Percentiles rank a stretch among this genome's conserved stretches.
Conservation (phyloP, 805 yeast species). For the Nakazawaea ambrosiae region DNA sequence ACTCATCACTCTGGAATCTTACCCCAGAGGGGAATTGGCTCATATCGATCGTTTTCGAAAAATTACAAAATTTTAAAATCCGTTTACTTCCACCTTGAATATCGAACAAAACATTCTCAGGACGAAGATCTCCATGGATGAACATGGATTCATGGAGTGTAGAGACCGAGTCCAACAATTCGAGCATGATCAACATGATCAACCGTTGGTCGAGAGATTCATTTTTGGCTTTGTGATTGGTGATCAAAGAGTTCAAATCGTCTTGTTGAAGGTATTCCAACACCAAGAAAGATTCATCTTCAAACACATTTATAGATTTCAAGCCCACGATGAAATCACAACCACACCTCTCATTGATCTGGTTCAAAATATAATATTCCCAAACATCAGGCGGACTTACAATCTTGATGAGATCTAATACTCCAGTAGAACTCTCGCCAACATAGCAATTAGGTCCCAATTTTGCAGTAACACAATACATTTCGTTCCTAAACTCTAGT, state of each 20-base stretch:
- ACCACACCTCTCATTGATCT: constrained; percentile 32
- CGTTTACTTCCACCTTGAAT: constrained; percentile 26
- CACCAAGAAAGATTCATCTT: constrained; percentile 64
- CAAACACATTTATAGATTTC: constrained; percentile 44
- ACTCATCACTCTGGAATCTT: constrained; percentile 48
- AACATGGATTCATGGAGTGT: constrained; percentile 58
- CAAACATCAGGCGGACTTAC: constrained; percentile 65
- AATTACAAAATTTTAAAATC: constrained; percentile 55
- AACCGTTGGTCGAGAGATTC: constrained; percentile 50
- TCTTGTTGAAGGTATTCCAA: constrained; percentile 65
- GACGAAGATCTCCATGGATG: constrained; percentile 79
- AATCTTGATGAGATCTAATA: constrained; percentile 60
- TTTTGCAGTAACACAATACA: constrained; percentile 42
- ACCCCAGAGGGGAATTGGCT: constrained; percentile 42
- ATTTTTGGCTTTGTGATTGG: constrained; percentile 30
- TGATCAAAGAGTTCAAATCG: constrained; percentile 63
- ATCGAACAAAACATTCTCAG: constrained; percentile 81
- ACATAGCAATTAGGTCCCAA: constrained; percentile 83
- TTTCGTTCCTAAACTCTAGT: constrained; percentile 34
- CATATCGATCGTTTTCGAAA: constrained; percentile 75
- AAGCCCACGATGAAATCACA: constrained; percentile 39
- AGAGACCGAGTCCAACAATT: constrained; percentile 53
- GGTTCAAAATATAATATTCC: constrained; percentile 73
- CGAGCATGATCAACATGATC: constrained; percentile 55
- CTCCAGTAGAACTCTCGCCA: constrained; percentile 54